Evolutionary conservation across 2,329 filamentous ascomycete species (phyloP).

Genomic region (Claviceps arundinis): DNA sequence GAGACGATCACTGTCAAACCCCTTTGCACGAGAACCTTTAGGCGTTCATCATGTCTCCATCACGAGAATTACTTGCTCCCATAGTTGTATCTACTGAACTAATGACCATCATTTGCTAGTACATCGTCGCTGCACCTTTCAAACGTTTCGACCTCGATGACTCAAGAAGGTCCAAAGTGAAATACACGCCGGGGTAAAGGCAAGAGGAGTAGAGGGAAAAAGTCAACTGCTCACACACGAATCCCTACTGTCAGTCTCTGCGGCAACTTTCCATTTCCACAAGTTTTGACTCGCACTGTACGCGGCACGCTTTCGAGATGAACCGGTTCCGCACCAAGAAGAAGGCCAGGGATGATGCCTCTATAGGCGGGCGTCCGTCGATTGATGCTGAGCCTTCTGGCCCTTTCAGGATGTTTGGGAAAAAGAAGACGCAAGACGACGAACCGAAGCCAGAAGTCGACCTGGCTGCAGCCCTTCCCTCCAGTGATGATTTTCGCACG

Average conservation of each 20-base stretch:
- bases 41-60: background rate
- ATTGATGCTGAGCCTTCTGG: constrained; percentile 41
- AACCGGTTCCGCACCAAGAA: constrained; percentile 67
- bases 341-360: constrained; percentile 47
- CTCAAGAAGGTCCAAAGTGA: background rate
- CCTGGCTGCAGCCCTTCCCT: constrained; percentile 59
- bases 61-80: background rate
- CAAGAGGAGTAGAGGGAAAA: background rate
- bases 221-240: background rate
- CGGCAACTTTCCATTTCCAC: background rate
- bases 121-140: background rate
- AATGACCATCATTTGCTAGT: background rate
- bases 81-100: background rate
- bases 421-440: constrained; percentile 39
- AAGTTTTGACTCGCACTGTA: background rate
- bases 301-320: constrained; percentile 27
- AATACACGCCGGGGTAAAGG: background rate
- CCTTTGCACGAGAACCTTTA: background rate
- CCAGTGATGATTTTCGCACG: constrained; percentile 82
- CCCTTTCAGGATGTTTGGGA: constrained; percentile 42
- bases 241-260: background rate
- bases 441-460: constrained; percentile 57
- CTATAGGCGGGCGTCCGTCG: constrained; percentile 32
- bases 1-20: background rate
- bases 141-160: background rate